Conservation (phyloP, 768 basidiomycete genomes). For the Aureoboletus auriporus region DNA sequence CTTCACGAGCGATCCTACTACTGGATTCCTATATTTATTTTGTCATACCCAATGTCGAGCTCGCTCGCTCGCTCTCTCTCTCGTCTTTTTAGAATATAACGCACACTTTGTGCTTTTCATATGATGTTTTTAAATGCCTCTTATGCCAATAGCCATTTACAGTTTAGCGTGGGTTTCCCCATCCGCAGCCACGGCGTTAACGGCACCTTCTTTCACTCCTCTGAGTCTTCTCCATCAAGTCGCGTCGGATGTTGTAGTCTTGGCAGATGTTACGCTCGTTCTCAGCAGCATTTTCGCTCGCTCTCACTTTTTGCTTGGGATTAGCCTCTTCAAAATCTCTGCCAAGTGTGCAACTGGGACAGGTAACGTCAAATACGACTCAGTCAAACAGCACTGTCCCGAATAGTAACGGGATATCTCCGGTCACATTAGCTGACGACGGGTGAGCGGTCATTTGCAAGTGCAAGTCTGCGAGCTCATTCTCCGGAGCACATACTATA, state of each 20-base stretch:
- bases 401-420: conserved; percentile 39
- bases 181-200: too few species aligned
- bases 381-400: conserved; percentile 17
- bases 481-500: conserved; percentile 60
- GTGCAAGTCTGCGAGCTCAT: conserved; percentile 4
- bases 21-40: too few species aligned
- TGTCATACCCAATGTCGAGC: conserved; percentile 34
- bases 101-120: too few species aligned
- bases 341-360: conserved; percentile 12
- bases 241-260: conserved; percentile 18
- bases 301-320: conserved; percentile 10
- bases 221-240: neutral
- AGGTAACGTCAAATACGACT: conserved; percentile 8
- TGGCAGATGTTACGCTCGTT: conserved; percentile 20
- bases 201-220: neutral
- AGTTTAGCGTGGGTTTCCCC: too few species aligned
- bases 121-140: too few species aligned
- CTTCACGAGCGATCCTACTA: too few species aligned
- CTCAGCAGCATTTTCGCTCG: conserved; percentile 5
- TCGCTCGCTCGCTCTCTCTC: too few species aligned
- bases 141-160: too few species aligned
- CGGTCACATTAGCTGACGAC: conserved; percentile 44
- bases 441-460: conserved; percentile 40
- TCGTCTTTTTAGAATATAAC: too few species aligned
- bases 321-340: conserved; percentile 1